Evolutionary conservation across 306 rosid species (phyloP).

Genomic region (Echinosophora koreensis): DNA sequence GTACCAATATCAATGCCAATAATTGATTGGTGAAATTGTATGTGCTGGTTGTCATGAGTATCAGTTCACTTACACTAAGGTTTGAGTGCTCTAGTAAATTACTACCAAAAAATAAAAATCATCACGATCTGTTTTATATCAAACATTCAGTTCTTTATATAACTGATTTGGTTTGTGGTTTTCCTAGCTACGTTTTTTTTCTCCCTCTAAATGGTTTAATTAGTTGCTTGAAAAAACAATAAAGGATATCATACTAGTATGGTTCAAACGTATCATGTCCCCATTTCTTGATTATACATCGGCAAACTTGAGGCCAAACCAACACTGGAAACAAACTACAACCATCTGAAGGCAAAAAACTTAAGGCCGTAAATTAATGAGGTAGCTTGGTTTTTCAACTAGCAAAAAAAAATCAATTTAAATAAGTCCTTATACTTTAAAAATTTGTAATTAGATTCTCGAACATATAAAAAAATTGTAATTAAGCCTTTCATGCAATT

Average conservation of each 20-base stretch:
- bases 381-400: no score
- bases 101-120: neutral
- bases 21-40: slow-evolving; percentile 35
- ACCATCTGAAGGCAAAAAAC: no score
- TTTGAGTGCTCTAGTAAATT: slow-evolving; percentile 18
- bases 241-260: neutral
- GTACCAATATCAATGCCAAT: slow-evolving; percentile 52
- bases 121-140: neutral
- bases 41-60: slow-evolving; percentile 32
- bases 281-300: no score
- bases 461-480: no score
- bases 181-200: neutral
- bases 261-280: no score
- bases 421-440: no score
- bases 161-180: slow-evolving; percentile 1
- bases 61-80: slow-evolving; percentile 4
- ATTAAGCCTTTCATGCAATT: no score
- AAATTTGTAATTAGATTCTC: no score
- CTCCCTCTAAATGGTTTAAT: neutral
- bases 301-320: no score
- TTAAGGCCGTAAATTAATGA: no score
- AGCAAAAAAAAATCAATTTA: no score
- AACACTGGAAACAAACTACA: no score
- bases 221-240: neutral
- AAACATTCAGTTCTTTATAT: neutral